phyloP scores from a whole-genome alignment of 352 stramenopile species.

The Labyrinthula sp. region DNA sequence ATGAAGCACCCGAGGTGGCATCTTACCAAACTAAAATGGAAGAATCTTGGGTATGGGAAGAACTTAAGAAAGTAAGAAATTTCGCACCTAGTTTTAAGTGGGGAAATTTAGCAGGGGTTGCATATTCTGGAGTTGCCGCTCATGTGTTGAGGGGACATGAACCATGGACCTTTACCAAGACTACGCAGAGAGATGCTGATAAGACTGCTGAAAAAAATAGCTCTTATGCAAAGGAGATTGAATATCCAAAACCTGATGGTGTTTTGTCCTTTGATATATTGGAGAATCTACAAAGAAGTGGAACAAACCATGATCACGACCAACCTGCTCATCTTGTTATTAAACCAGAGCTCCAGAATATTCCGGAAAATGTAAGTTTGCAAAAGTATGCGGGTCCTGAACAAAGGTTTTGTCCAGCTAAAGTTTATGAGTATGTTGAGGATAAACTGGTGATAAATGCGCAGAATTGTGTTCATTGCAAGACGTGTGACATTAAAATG shows the following conservation, averaged over 20 bases:
- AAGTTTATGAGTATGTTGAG: slow-evolving; percentile 94
- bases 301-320: slow-evolving; percentile 93
- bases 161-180: slow-evolving; percentile 74
- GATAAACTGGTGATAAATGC: slow-evolving; percentile 90
- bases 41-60: slow-evolving; percentile 72
- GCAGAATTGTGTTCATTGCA: slow-evolving; percentile 98
- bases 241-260: slow-evolving; percentile 87
- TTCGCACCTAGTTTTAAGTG: slow-evolving; percentile 83
- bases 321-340: slow-evolving; percentile 87
- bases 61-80: slow-evolving; percentile 91
- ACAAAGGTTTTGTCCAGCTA: slow-evolving; percentile 87
- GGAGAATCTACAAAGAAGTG: slow-evolving; percentile 84
- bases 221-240: slow-evolving; percentile 62
- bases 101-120: slow-evolving; percentile 66
- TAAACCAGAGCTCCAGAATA: slow-evolving; percentile 59
- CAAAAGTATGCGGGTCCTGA: slow-evolving; percentile 83
- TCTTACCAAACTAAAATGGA: slow-evolving; percentile 62
- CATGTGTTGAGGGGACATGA: slow-evolving; percentile 79
- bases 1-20: slow-evolving; percentile 36
- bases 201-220: slow-evolving; percentile 71
- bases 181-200: slow-evolving; percentile 56
- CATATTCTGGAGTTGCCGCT: slow-evolving; percentile 72
- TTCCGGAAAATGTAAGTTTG: slow-evolving; percentile 59
- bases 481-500: slow-evolving; percentile 99
- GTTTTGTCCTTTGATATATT: slow-evolving; percentile 91